Base-by-base conservation (phyloP, 148 eudicot species). In the Camellia japonica region DNA sequence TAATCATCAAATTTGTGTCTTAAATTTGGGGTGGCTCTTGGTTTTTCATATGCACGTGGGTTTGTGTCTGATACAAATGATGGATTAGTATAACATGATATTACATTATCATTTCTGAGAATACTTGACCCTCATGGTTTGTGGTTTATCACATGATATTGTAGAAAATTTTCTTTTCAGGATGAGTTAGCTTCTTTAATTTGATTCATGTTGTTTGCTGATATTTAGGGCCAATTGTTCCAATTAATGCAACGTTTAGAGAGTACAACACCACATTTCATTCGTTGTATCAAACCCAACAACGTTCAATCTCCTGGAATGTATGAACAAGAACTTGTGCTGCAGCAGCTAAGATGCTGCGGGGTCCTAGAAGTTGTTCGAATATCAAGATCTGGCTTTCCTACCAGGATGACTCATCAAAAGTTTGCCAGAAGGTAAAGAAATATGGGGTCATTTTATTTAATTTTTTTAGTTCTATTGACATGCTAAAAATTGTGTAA, bases 231-330 rank as follows among this genome's bases (percentile, higher is more conserved):
- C 71, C 99, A 97, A 91, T 83, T 97, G n/a, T 97, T 94, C 93
- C 98, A 97, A 84, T 79, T 97, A 86, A 97, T 97, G 99, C 91
- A 94, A 82, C 97, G 98, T 59, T 85, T 97, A 51, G 99, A 88
- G 88, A 90, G 82, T 81, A 94, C 99, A 67, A 97, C 99, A 3
- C 95, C 99, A 62, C 99, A 97, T 87, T 97, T 94, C 85, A 92
- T 97, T 77, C 94, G 99, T 78, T 97, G 99, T 87, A 94, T 97
- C 85, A 97, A 97, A 91, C 94, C 99, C 82, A 97, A 97, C 87
- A 91, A 89, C 82, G 80, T 85, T 65, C 95, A 97, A 81, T 90
- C 93, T 80, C 94, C 99, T 73, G 97, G 94, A 76, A 86, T 78
- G 20, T 96, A 91, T 77, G 91, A 93, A 71, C 95, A 96, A 88